These are phyloP conservation scores for Penicillium sp. DNA, from an alignment of 2,329 filamentous ascomycete genomes.

Conservation along the genomic window DNA sequence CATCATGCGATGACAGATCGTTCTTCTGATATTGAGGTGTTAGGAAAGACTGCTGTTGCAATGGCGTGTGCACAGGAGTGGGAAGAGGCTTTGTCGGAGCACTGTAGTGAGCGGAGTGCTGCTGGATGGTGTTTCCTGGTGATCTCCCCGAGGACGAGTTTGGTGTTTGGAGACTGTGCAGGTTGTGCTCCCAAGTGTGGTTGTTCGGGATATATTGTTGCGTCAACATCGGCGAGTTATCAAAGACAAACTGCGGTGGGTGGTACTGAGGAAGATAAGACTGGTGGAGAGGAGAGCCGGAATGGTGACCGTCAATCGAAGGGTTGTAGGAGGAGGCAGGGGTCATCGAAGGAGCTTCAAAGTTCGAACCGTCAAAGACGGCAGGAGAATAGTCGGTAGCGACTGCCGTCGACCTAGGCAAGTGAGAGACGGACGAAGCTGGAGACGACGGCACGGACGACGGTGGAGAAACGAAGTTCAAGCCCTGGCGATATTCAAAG, in stretches of 20 bases:
- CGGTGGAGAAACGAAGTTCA: constrained; percentile 41
- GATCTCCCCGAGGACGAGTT: constrained; percentile 50
- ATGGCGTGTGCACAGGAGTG: constrained; percentile 60
- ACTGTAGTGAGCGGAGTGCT: constrained; percentile 38
- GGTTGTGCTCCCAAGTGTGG: constrained; percentile 42
- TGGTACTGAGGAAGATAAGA: constrained; percentile 38
- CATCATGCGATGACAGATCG: constrained; percentile 49
- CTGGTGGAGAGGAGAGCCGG: constrained; percentile 38
- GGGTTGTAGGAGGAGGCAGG: constrained; percentile 45
- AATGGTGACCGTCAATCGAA: constrained; percentile 39
- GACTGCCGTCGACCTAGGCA: constrained; percentile 34
- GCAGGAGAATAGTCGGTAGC: constrained; percentile 30
- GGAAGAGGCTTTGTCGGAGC: constrained; percentile 58
- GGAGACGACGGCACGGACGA: constrained; percentile 45
- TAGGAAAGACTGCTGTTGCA: constrained; percentile 57
- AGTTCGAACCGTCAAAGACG: constrained; percentile 34
- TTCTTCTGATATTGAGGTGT: constrained; percentile 53
- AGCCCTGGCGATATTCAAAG: constrained; percentile 37
- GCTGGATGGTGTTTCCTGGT: constrained; percentile 46
- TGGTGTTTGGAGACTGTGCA: constrained; percentile 48
- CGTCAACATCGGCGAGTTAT: constrained; percentile 45
- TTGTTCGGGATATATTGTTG: constrained; percentile 42
- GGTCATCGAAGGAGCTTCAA: constrained; percentile 48
- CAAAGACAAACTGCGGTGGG: constrained; percentile 29
- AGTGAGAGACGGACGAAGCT: constrained; percentile 37